Conservation (phyloP, 805 yeast species). For the Starmerella apis region DNA sequence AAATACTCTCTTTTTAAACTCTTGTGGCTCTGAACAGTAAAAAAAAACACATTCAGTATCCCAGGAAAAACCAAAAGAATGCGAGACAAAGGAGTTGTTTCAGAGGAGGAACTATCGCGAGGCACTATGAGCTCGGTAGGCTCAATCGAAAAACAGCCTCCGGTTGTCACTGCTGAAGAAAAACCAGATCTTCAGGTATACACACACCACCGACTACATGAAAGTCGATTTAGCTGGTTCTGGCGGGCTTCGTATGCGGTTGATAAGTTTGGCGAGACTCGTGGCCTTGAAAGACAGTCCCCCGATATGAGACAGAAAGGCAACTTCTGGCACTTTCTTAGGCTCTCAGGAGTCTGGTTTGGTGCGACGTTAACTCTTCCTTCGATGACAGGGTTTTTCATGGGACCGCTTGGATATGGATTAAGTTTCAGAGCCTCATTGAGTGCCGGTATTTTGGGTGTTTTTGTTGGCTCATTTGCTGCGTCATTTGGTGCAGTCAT, state of each 20-base stretch:
- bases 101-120: not conserved
- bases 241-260: constrained; percentile 28
- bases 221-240: constrained; percentile 23
- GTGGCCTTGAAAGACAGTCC: constrained; percentile 68
- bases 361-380: constrained; percentile 83
- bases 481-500: constrained; percentile 76
- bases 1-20: not conserved
- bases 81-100: not conserved
- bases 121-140: not conserved
- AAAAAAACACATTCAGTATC: too few relatives aligned
- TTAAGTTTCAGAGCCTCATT: constrained; percentile 58
- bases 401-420: constrained; percentile 63
- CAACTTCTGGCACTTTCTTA: constrained; percentile 20
- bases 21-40: too few relatives aligned
- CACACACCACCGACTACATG: constrained; percentile 16
- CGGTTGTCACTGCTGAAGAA: not conserved
- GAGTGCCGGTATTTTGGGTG: constrained; percentile 52
- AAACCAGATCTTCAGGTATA: constrained; percentile 11
- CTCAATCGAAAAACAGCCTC: not conserved
- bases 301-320: constrained; percentile 47
- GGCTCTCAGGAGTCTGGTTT: constrained; percentile 65
- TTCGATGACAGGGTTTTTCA: constrained; percentile 72
- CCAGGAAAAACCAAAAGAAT: too few relatives aligned
- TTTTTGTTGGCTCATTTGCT: constrained; percentile 56
- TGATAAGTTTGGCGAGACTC: constrained; percentile 53